phyloP scores from a whole-genome alignment of 2,329 filamentous ascomycete genomes.

The Fusarium longipes region DNA sequence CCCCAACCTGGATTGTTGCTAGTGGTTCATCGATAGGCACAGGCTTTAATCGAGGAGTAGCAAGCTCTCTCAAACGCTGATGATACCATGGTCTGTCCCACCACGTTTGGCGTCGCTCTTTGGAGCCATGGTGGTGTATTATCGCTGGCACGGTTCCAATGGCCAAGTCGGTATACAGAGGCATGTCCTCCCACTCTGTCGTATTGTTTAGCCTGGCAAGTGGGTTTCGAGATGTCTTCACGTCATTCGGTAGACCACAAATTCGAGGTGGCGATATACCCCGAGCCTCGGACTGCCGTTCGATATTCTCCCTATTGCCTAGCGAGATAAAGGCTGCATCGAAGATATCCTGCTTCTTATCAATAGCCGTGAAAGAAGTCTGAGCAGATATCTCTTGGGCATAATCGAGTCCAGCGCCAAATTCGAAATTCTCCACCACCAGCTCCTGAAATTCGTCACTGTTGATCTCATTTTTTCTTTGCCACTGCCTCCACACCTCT shows the following conservation, averaged over 20 bases:
- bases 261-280: background rate
- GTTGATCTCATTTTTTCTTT: background rate
- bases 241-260: background rate
- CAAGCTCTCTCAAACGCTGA: background rate
- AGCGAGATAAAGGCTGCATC: background rate
- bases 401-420: background rate
- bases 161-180: slow-evolving; percentile 5
- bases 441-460: rapidly evolving
- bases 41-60: rapidly evolving
- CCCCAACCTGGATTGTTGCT: background rate
- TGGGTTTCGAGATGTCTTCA: background rate
- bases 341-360: background rate
- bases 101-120: background rate
- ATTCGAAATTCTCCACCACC: background rate
- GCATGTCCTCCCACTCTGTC: background rate
- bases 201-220: background rate
- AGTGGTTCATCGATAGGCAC: background rate
- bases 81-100: slow-evolving; percentile 19
- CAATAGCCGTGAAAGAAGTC: background rate
- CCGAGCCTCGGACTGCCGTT: background rate
- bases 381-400: background rate
- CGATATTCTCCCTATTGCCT: background rate
- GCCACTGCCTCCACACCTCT: slow-evolving; percentile 3
- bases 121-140: background rate
- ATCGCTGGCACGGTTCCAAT: background rate